These are phyloP conservation scores for Suillus alpinus DNA, from an alignment of 768 basidiomycete species.

Conservation along the genomic window DNA sequence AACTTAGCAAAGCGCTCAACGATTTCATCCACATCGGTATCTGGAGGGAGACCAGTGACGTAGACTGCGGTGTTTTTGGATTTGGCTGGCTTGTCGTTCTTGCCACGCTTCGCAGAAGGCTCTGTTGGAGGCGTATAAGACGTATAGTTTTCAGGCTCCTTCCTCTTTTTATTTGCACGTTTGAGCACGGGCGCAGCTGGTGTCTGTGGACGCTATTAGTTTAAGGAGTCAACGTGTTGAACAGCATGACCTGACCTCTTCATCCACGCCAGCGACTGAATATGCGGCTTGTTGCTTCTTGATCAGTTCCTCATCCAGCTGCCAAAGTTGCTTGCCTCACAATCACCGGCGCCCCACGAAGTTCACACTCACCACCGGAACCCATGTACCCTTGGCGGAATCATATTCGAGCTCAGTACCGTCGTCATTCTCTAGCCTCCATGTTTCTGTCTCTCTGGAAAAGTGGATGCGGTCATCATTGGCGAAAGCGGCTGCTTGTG, in stretches of 20 bases:
- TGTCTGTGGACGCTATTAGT: constrained; percentile 45
- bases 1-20: constrained; percentile 86
- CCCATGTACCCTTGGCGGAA: constrained; percentile 69
- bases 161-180: constrained; percentile 79
- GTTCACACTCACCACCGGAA: constrained; percentile 66
- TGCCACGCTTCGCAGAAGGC: constrained; percentile 67
- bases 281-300: constrained; percentile 95
- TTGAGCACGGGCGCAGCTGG: constrained; percentile 85
- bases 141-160: constrained; percentile 70
- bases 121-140: constrained; percentile 49
- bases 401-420: constrained; percentile 93
- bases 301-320: constrained; percentile 87
- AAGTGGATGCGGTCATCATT: constrained; percentile 82
- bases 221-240: constrained; percentile 15
- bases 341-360: not conserved
- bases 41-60: constrained; percentile 77
- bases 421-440: constrained; percentile 88
- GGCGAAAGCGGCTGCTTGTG: constrained; percentile 67
- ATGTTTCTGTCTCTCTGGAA: constrained; percentile 70
- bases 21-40: constrained; percentile 73
- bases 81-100: constrained; percentile 50
- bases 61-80: constrained; percentile 94
- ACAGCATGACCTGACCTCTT: constrained; percentile 59
- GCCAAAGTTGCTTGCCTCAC: constrained; percentile 6
- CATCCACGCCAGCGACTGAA: constrained; percentile 89